phyloP scores from a whole-genome alignment of 176 grass and related monocot species.

The Lolium perenne region DNA sequence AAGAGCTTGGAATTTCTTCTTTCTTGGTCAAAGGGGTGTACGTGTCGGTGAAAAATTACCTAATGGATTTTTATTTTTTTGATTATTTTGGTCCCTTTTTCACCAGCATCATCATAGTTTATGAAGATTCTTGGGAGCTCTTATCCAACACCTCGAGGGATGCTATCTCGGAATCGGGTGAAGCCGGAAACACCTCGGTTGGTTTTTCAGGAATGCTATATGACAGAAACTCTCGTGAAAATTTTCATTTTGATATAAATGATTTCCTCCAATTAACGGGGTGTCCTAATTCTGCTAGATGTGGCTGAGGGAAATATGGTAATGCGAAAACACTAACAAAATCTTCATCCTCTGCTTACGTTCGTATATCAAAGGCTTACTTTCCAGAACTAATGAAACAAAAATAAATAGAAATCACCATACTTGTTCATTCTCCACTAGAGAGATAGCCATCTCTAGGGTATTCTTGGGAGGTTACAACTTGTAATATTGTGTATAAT shows the following conservation, averaged over 20 bases:
- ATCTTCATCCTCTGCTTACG: slow-evolving; percentile 14
- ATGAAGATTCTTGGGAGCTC: slow-evolving; percentile 89
- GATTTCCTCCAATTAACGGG: slow-evolving; percentile 94
- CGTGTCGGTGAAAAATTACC: not conserved
- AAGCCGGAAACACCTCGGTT: slow-evolving; percentile 70
- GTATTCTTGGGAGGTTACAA: not conserved
- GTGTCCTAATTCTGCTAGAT: slow-evolving; percentile 79
- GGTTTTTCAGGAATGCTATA: slow-evolving; percentile 81
- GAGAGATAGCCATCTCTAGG: not conserved
- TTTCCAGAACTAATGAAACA: not conserved
- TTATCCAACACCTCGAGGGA: slow-evolving; percentile 67
- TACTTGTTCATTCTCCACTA: not conserved
- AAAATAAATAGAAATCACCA: not conserved
- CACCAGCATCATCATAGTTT: slow-evolving; percentile 62
- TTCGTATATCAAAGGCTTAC: not conserved
- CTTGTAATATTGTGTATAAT: not conserved
- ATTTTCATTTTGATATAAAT: slow-evolving; percentile 90
- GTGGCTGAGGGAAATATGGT: slow-evolving; percentile 88
- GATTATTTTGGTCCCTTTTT: not conserved
- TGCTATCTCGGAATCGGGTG: slow-evolving; percentile 69
- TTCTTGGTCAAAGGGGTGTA: not conserved
- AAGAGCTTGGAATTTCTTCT: not conserved
- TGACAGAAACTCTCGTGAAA: slow-evolving; percentile 72
- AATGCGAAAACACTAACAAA: slow-evolving; percentile 45
- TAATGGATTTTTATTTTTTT: not conserved